Base-by-base conservation (phyloP, 768 basidiomycete species). In the Suillus discolor region DNA sequence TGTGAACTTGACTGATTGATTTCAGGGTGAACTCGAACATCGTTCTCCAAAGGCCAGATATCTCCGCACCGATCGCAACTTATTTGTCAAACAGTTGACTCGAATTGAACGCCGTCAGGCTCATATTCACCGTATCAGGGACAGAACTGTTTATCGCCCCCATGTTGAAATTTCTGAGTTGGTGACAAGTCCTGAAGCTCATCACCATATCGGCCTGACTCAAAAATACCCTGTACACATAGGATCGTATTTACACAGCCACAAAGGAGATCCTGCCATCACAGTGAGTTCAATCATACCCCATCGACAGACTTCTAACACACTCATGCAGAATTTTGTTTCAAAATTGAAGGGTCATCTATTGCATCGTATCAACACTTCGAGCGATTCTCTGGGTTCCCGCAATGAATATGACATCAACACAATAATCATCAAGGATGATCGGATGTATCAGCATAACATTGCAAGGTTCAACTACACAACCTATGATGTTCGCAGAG, bases 341-440 rank as follows among this genome's bases (percentile, higher is more conserved):
- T 5, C 20, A 4, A 36, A 62, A 34, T 53, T 65, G 11, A 60
- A 65, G 34, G 28, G 6, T 7, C 67, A 66, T 41, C 57, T 63
- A 5, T 62, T 71, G 6, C 28, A 36, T 2, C 70, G 66, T 18
- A 28, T 71, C 6, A 45, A 20, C 9, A 11, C 2, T 0, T n/a
- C 20, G 6, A n/a, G 3, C 76, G 61, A 62, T 80, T 6, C 78
- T 79, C 12, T 79, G 71, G 0, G 69, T 28, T 28, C 28, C 28
- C 28, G 28, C 28, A 77, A 78, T 81, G 61, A 80, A 82, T 61
- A 66, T 81, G 4, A 68, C 82, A 7, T 79, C 80, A 74, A 81
- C 11, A 16, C 16, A 7, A 7, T 63, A 36, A 16, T 34, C 41
- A 4, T n/a, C 4, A 45, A 45, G 45, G 45, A 47, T 0, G n/a